These are phyloP conservation scores for Tolypocladium sp. DNA, from an alignment of 2,329 filamentous ascomycete genomes.

Conservation along the genomic window DNA sequence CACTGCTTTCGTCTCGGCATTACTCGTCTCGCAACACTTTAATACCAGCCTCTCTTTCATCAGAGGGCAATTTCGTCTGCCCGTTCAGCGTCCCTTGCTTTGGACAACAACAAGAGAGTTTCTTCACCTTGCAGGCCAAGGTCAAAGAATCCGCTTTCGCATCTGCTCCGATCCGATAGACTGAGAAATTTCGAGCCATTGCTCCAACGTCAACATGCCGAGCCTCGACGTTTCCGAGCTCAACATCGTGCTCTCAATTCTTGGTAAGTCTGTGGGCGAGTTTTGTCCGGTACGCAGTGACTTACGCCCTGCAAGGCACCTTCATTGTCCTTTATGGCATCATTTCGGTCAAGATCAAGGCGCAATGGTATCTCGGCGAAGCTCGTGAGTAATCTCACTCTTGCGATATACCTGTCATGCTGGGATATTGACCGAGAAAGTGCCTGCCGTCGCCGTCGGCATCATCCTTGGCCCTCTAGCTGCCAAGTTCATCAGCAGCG, in stretches of 20 bases:
- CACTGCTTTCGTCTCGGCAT: too few species aligned
- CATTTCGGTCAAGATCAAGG: slow-evolving; percentile 43
- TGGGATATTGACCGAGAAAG: slow-evolving; percentile 17
- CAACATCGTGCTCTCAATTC: slow-evolving; percentile 38
- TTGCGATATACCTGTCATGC: background rate
- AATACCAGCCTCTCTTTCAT: too few species aligned
- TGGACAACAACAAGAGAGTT: background rate
- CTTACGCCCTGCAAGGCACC: slow-evolving; percentile 20
- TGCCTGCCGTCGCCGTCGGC: slow-evolving; percentile 45
- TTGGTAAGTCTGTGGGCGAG: slow-evolving; percentile 24
- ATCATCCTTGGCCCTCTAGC: slow-evolving; percentile 44
- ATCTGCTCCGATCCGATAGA: background rate
- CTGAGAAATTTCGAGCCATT: background rate
- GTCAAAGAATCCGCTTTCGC: background rate
- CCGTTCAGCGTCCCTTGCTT: background rate
- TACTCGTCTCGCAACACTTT: too few species aligned
- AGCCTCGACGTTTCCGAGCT: slow-evolving; percentile 38
- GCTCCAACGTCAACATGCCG: background rate
- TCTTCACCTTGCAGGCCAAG: background rate
- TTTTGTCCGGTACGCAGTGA: background rate
- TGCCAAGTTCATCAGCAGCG: slow-evolving; percentile 40
- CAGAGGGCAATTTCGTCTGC: background rate
- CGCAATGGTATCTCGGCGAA: slow-evolving; percentile 44
- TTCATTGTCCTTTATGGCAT: slow-evolving; percentile 41
- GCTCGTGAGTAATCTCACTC: slow-evolving; percentile 28